A percentile compares a stretch with the other conserved stretches of the same genome.
phyloP scores from a whole-genome alignment of 768 basidiomycete genomes.

The Termitomyces sp. region DNA sequence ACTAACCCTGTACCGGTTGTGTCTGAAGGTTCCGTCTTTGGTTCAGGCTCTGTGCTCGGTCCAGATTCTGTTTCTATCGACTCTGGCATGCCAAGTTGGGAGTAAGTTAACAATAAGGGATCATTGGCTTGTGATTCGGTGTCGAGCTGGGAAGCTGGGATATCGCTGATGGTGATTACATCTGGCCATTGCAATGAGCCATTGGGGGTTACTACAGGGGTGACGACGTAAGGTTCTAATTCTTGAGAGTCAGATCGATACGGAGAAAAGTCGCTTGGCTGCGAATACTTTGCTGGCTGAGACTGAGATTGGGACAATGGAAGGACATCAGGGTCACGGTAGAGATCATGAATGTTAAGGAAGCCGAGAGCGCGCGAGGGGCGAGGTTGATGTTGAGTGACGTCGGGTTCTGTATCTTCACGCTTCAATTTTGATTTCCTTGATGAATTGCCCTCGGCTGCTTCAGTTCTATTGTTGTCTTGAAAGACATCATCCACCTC shows the following conservation, averaged over 20 bases:
- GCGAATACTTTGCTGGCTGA: conserved; percentile 13
- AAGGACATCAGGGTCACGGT: conserved; percentile 1
- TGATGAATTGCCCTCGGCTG: not conserved
- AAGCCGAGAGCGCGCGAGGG: conserved; percentile 21
- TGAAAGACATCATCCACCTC: conserved; percentile 19
- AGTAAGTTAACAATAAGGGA: conserved; percentile 30
- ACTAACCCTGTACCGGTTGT: conserved; percentile 11
- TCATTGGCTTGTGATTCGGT: conserved; percentile 22
- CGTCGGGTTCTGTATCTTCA: conserved; percentile 28
- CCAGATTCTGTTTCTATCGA: not conserved
- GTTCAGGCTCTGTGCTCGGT: too few relatives aligned
- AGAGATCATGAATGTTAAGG: conserved; percentile 20
- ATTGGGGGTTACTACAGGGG: conserved; percentile 53
- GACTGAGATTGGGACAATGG: not conserved
- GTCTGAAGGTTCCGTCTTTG: conserved; percentile 1
- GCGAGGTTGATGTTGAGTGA: conserved; percentile 12
- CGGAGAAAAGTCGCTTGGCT: conserved; percentile 20
- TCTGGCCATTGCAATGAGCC: conserved; percentile 44
- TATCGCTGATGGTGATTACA: conserved; percentile 24
- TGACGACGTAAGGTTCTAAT: conserved; percentile 41
- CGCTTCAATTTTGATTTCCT: conserved; percentile 27
- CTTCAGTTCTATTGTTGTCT: not conserved
- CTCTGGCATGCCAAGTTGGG: conserved; percentile 30
- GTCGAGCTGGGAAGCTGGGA: conserved; percentile 35
- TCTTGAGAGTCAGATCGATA: conserved; percentile 46